Evolutionary conservation across 371 early-diverging fungal species (phyloP), one percentile per base, ranked within the genome.

Genomic region (Rhizomucor miehei): DNA sequence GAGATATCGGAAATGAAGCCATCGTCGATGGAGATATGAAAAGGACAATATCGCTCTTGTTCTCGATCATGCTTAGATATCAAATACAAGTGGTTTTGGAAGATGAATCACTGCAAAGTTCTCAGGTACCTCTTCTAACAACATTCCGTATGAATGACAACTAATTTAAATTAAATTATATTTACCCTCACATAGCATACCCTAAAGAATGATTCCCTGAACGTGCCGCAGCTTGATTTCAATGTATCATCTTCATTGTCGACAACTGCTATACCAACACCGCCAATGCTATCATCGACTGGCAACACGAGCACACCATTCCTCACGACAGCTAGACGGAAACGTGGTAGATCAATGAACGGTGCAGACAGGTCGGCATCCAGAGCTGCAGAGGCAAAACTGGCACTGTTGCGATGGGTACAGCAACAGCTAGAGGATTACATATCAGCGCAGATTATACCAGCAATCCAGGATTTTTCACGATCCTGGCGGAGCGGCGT

Each of bases 1-100:
- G 84, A n/a, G 84, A 88, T 50, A 84, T 93, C 54, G 91, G 89
- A 25, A 78, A 82, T 36, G 88, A 85, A 52, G 90, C 91, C 54
- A 89, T 94, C 40, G 88, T 91, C 19, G 89, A 91, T 63, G 91
- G 92, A 12, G 89, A 93, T 63, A 54, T 85, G 29, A 93, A 93
- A 65, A 77, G 89, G 49, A 92, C 90, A 3, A 60, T 94, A 6
- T 93, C 90, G 6, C 68, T 92, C 17, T 69, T 91, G 12, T 93
- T 85, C 81, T 78, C 85, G 21, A 74, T 94, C 54, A 92, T 92
- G 71, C 68, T 87, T 23, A 75, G 81, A 48, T 89, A 88, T 57
- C 81, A 85, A 34, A 70, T 86, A 41, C 80, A 80, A 43, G 66
- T 66, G 6, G 66, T 77, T 37, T 63, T 75, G 40, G 49, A 54